phyloP scores from a whole-genome alignment of 352 stramenopile species.

The Blastocystis sp. region DNA sequence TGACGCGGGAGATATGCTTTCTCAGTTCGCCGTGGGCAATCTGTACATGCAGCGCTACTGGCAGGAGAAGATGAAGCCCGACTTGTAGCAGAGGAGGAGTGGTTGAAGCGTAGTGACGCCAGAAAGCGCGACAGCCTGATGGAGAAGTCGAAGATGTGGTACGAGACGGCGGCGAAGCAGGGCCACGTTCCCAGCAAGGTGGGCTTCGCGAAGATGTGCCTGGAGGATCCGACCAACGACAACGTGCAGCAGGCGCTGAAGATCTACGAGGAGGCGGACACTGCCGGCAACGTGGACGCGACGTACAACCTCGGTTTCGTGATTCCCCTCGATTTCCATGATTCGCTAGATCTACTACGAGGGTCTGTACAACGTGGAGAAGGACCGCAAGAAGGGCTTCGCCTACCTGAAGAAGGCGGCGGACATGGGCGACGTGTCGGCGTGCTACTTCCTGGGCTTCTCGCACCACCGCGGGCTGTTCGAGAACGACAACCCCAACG shows the following conservation, averaged over 20 bases:
- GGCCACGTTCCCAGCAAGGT: slow-evolving; percentile 47
- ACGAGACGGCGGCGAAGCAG: slow-evolving; percentile 36
- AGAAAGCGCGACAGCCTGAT: slow-evolving; percentile 9
- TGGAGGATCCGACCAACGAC: slow-evolving; percentile 28
- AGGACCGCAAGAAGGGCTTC: slow-evolving; percentile 76
- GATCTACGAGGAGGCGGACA: slow-evolving; percentile 59
- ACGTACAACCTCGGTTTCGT: slow-evolving; percentile 65
- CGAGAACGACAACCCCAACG: slow-evolving; percentile 55
- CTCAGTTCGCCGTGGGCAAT: slow-evolving; percentile 47
- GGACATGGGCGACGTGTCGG: slow-evolving; percentile 78
- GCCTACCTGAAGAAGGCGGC: slow-evolving; percentile 80
- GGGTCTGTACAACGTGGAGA: slow-evolving; percentile 44
- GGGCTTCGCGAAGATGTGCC: slow-evolving; percentile 55
- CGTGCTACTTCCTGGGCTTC: slow-evolving; percentile 83
- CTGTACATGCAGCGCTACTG: slow-evolving; percentile 61
- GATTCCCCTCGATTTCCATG: neutral
- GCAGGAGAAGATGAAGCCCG: slow-evolving; percentile 57
- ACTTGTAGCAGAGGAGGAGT: neutral
- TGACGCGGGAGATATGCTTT: slow-evolving; percentile 28
- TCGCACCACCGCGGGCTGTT: slow-evolving; percentile 75
- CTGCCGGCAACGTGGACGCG: slow-evolving; percentile 30
- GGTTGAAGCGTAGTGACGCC: neutral
- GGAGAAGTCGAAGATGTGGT: slow-evolving; percentile 57
- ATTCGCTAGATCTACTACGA: slow-evolving; percentile 63
- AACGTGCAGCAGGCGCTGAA: slow-evolving; percentile 24